phyloP scores from a whole-genome alignment of 371 early-diverging fungal species.

The Umbelopsis sp. region DNA sequence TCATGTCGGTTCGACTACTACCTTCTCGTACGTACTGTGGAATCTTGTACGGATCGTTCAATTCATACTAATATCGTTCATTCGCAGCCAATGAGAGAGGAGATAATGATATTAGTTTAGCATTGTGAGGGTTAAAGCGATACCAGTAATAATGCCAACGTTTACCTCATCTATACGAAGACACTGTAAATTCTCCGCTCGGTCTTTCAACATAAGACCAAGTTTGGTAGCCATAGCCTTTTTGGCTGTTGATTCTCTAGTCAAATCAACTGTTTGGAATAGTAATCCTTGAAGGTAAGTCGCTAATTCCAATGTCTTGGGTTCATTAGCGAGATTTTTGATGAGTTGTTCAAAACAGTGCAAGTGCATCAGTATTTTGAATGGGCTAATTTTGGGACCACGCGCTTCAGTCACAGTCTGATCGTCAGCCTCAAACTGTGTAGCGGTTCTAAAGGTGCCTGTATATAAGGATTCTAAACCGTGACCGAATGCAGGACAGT shows the following conservation, averaged over 20 bases:
- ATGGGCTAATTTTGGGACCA: constrained; percentile 5
- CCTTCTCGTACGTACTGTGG: neutral
- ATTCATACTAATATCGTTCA: neutral
- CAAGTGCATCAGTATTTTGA: constrained; percentile 8
- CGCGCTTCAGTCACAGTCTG: neutral
- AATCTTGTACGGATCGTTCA: neutral
- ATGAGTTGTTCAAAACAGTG: constrained; percentile 7
- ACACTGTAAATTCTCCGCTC: constrained; percentile 4
- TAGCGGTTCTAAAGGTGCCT: neutral
- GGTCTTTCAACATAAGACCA: constrained; percentile 1
- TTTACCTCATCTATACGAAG: constrained; percentile 10
- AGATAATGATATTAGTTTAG: neutral
- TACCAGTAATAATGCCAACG: neutral
- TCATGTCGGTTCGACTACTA: neutral
- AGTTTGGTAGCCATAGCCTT: neutral
- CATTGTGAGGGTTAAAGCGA: too few relatives aligned
- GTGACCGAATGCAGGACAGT: constrained; percentile 8
- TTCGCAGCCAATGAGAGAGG: neutral
- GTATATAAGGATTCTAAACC: constrained; percentile 4
- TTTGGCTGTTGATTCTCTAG: neutral
- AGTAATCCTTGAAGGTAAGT: neutral
- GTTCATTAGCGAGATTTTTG: neutral
- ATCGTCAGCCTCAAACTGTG: constrained; percentile 4
- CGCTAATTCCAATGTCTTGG: neutral
- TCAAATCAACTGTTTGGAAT: neutral